These are phyloP conservation scores for Phialophora tarda DNA, from an alignment of 2,329 filamentous ascomycete species.

Conservation along the genomic window DNA sequence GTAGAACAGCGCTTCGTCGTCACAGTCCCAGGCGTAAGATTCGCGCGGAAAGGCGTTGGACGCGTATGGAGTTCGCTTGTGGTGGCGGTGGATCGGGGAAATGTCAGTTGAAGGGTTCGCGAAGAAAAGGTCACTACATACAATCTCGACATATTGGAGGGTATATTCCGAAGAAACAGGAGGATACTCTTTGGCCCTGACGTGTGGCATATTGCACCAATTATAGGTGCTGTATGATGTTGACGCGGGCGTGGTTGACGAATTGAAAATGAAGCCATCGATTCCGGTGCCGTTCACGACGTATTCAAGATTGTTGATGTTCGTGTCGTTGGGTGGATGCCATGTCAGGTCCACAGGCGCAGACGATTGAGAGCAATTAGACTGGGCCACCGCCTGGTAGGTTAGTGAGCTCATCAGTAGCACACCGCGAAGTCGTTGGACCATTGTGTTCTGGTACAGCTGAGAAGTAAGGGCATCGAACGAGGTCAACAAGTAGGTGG, in stretches of 20 bases:
- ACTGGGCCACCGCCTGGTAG: conserved; percentile 1
- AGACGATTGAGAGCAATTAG: conserved; percentile 17
- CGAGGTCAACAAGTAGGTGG: conserved; percentile 21
- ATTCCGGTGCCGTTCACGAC: conserved; percentile 66
- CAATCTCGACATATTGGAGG: conserved; percentile 76
- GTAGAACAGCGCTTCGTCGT: conserved; percentile 71
- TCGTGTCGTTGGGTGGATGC: conserved; percentile 62
- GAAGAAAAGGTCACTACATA: conserved; percentile 43
- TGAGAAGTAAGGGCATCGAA: conserved; percentile 19
- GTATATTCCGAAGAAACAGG: conserved; percentile 62
- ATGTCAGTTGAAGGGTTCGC: not conserved
- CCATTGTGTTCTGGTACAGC: conserved; percentile 25
- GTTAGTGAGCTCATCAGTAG: conserved; percentile 18
- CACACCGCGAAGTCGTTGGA: conserved; percentile 16
- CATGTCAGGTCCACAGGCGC: conserved; percentile 56
- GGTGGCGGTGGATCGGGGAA: conserved; percentile 74
- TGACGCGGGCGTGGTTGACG: conserved; percentile 62
- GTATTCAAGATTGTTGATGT: conserved; percentile 65
- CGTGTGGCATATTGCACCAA: conserved; percentile 88
- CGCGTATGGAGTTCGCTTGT: conserved; percentile 82
- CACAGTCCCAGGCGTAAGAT: conserved; percentile 73
- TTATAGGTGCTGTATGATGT: conserved; percentile 70
- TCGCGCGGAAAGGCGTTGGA: conserved; percentile 78
- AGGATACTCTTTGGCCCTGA: conserved; percentile 69
- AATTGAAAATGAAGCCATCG: conserved; percentile 76